Evolutionary conservation across 1,284 basidiomycete species (phyloP), one percentile per base, ranked within the genome.

Genomic region (Ganoderma multipileum): DNA sequence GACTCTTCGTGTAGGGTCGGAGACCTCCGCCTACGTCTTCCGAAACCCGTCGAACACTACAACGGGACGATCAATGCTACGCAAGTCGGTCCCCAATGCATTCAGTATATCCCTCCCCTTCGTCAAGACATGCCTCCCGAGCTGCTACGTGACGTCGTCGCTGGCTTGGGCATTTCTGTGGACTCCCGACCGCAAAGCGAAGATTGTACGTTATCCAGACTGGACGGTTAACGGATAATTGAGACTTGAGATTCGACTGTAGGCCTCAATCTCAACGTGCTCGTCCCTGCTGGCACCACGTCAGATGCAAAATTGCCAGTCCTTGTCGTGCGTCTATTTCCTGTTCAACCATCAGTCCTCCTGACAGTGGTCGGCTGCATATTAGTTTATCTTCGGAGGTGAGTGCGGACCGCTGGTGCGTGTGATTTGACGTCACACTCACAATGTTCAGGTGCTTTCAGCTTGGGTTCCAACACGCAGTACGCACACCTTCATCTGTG

Each of bases 241-340:
- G 58, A 59, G 16, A 26, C 16, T 9, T 9, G 23, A 23, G 36
- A 20, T 23, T 36, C 9, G 0, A 7, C 26, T 26, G 2, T 75
- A 80, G 86, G 85, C 72, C 74, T 87, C 16, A 80, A 79, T 26
- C 60, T 86, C 61, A 86, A 86, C 70, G 79, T 87, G 20, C 72
- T 81, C 36, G 76, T 77, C 0, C 80, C 83, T 0, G 68, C 67
- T 6, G 71, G 67, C 9, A 66, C 75, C 0, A 68, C 65, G 0
- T 64, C 76, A 1, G 59, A 38, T 0, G 75, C 75, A 0, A 78
- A 76, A 5, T 73, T 83, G 14, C 85, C 86, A 6, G 83, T 87
- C 6, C 73, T 84, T 1, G 76, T 83, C 68, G 74, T 73, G 7
- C 30, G 57, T 59, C 1, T 5, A 4, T 11, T 4, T 23, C 23